phyloP scores from a whole-genome alignment of 2,329 filamentous ascomycete genomes.

The Teratosphaeria nubilosa region DNA sequence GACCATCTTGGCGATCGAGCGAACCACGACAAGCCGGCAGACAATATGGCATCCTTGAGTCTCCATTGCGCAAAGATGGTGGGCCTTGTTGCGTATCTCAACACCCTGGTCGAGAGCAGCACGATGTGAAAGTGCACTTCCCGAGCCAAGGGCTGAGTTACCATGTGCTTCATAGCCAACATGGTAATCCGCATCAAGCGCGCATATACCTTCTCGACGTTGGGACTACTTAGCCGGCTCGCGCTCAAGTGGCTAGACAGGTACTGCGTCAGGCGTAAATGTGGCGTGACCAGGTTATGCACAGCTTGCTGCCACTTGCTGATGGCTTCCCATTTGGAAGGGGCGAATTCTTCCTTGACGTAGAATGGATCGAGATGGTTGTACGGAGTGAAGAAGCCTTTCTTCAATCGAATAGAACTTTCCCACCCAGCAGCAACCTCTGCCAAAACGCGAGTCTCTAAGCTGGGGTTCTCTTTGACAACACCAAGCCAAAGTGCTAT shows the following conservation, averaged over 20 bases:
- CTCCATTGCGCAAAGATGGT: conserved; percentile 63
- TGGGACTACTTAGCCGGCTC: conserved; percentile 70
- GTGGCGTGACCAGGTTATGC: conserved; percentile 76
- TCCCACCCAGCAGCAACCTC: conserved; percentile 92
- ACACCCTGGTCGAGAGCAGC: conserved; percentile 67
- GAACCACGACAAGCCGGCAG: conserved; percentile 85
- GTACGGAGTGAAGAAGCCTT: conserved; percentile 73
- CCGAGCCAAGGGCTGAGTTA: conserved; percentile 73
- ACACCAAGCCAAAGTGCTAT: conserved; percentile 94
- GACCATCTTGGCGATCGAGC: conserved; percentile 74
- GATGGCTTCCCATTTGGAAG: conserved; percentile 69
- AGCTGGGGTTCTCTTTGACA: conserved; percentile 85
- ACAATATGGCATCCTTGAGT: conserved; percentile 80
- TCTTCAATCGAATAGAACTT: conserved; percentile 61
- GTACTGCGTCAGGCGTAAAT: conserved; percentile 77
- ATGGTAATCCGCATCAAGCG: conserved; percentile 73
- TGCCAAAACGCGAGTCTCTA: conserved; percentile 75
- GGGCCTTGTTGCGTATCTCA: conserved; percentile 57
- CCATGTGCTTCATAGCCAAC: conserved; percentile 58
- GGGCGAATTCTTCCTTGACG: conserved; percentile 81
- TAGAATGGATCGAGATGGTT: conserved; percentile 81
- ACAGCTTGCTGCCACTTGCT: conserved; percentile 66
- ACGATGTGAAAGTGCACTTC: conserved; percentile 88
- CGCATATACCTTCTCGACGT: conserved; percentile 72
- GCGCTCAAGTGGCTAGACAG: conserved; percentile 92